Conservation (phyloP, 2,329 filamentous ascomycete genomes). For the Pyrenophora graminea region DNA sequence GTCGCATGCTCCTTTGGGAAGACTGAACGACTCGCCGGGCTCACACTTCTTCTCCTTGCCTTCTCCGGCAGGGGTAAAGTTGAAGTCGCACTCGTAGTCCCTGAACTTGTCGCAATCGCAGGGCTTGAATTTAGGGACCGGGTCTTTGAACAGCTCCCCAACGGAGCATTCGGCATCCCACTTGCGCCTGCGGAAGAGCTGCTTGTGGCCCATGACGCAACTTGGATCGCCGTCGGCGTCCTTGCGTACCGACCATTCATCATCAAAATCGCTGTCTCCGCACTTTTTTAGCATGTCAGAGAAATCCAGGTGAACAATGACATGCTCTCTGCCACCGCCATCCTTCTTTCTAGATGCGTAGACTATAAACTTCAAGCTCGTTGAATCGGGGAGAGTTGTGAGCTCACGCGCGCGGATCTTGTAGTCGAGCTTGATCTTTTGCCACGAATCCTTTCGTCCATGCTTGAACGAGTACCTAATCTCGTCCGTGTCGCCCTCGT, state of each 20-base stretch:
- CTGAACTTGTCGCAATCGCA: conserved; percentile 76
- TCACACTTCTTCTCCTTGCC: conserved; percentile 68
- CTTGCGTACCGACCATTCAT: conserved; percentile 78
- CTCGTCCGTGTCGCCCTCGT: conserved; percentile 65
- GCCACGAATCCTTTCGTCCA: conserved; percentile 74
- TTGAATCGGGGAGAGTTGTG: conserved; percentile 90
- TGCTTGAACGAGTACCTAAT: conserved; percentile 85
- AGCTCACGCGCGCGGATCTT: conserved; percentile 74
- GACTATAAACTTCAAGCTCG: conserved; percentile 86
- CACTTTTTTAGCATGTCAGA: conserved; percentile 78
- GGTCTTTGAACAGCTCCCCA: conserved; percentile 81
- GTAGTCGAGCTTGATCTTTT: conserved; percentile 68
- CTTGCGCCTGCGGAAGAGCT: conserved; percentile 83
- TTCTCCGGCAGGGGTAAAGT: conserved; percentile 64
- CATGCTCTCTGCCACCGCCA: conserved; percentile 59
- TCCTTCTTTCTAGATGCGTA: conserved; percentile 58
- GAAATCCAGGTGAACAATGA: conserved; percentile 82
- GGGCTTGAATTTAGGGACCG: conserved; percentile 67
- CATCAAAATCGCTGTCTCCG: conserved; percentile 75
- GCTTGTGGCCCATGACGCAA: conserved; percentile 95
- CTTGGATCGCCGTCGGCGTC: conserved; percentile 79
- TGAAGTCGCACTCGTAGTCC: conserved; percentile 97
- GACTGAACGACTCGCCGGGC: conserved; percentile 62
- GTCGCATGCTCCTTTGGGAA: conserved; percentile 76
- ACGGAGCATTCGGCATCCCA: conserved; percentile 88